Percentiles rank a stretch among this genome's conserved stretches.
Evolutionary conservation across 176 grass and related monocot species (phyloP).

Genomic region (Musa schizocarpa): DNA sequence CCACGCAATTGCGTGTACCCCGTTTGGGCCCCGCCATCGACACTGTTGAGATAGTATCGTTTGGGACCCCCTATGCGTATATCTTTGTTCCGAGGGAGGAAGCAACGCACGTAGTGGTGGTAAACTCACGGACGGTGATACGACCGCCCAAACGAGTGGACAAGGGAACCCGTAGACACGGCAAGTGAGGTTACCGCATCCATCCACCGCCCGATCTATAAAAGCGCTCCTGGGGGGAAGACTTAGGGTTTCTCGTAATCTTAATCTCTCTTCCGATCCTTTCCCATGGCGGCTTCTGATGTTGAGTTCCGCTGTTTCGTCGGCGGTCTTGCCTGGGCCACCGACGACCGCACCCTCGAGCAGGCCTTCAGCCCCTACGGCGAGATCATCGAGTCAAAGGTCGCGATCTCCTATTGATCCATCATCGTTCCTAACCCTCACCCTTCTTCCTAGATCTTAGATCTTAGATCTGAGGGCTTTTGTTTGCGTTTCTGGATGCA

Average conservation of each 20-base stretch:
- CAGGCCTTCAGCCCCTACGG: constrained; percentile 58
- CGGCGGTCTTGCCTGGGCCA: constrained; percentile 88
- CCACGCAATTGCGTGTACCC: too few relatives aligned
- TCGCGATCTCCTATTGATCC: background rate
- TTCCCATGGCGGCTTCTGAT: constrained; percentile 43
- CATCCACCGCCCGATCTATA: constrained; percentile 32
- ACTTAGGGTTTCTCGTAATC: constrained; percentile 14
- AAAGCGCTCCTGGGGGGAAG: background rate
- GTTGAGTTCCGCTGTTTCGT: constrained; percentile 94
- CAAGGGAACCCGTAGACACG: background rate
- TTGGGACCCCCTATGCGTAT: too few relatives aligned
- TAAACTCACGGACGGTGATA: background rate
- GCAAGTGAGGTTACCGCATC: background rate
- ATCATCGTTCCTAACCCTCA: background rate
- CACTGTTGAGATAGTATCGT: background rate
- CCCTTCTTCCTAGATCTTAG: background rate
- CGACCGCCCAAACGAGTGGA: background rate
- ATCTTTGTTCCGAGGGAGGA: too few relatives aligned
- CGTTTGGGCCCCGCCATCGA: too few relatives aligned
- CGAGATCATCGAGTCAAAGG: constrained; percentile 92
- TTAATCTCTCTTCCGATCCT: constrained; percentile 32
- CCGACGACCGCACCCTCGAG: constrained; percentile 64
- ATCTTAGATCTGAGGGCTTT: constrained; percentile 4
- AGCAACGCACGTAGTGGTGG: too few relatives aligned
- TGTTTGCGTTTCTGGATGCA: constrained; percentile 18